These are phyloP conservation scores for Fraxinus platypoda DNA, from an alignment of 305 asterid genomes.

Conservation along the genomic window DNA sequence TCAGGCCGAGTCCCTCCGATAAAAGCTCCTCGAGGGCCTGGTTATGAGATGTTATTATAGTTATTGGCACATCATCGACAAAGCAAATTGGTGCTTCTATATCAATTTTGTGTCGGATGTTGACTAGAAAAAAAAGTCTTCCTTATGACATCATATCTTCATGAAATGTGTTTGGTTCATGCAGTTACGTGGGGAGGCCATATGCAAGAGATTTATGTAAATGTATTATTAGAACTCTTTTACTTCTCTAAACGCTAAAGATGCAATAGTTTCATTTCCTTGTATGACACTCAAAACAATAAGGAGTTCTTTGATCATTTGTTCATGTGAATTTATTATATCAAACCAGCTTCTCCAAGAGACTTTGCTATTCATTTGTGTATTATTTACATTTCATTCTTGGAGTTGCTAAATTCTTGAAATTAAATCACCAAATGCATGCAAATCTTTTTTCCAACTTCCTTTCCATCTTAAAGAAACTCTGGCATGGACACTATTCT, in stretches of 20 bases:
- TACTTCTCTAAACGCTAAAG: neutral
- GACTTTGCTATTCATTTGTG: too few relatives aligned
- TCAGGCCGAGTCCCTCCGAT: conserved; percentile 28
- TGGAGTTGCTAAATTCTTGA: too few relatives aligned
- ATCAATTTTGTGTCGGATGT: conserved; percentile 32
- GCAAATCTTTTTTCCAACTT: neutral
- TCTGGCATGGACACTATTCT: neutral
- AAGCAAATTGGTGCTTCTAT: too few relatives aligned
- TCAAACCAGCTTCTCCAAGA: too few relatives aligned
- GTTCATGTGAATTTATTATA: neutral
- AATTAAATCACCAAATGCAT: neutral
- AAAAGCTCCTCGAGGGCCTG: conserved; percentile 54
- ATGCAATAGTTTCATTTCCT: neutral
- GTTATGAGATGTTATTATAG: too few relatives aligned
- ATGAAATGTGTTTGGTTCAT: conserved; percentile 14
- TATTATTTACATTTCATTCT: too few relatives aligned
- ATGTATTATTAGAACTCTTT: neutral
- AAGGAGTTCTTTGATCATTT: neutral
- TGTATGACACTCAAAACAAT: neutral
- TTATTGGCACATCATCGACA: too few relatives aligned
- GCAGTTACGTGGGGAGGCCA: conserved; percentile 23
- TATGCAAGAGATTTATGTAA: conserved; percentile 14
- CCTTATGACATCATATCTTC: neutral
- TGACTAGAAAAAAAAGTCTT: conserved; percentile 23
- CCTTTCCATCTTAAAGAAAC: neutral